These are phyloP conservation scores for Quercus glauca DNA, from an alignment of 306 rosid genomes.

Conservation along the genomic window DNA sequence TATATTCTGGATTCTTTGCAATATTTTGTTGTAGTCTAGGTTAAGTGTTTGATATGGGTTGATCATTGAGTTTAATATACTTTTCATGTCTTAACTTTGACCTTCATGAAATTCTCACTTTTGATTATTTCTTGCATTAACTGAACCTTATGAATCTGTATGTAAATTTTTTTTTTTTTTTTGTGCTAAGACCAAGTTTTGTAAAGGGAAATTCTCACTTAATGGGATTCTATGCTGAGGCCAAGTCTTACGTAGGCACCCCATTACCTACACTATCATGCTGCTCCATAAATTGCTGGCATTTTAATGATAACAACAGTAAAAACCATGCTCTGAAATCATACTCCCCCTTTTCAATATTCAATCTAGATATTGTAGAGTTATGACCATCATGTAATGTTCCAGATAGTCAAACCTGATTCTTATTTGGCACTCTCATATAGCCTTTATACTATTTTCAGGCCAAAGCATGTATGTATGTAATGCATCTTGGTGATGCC, in stretches of 20 bases:
- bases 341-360: background rate
- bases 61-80: background rate
- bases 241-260: too few species aligned
- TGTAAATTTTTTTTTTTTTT: too few species aligned
- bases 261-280: background rate
- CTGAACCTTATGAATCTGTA: background rate
- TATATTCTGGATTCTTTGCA: background rate
- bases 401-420: too few species aligned
- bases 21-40: background rate
- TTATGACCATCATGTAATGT: too few species aligned
- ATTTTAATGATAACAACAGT: background rate
- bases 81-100: background rate
- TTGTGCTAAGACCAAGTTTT: background rate
- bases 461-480: too few species aligned
- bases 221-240: too few species aligned
- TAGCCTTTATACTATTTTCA: too few species aligned
- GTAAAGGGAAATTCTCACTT: background rate
- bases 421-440: too few species aligned
- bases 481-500: too few species aligned
- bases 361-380: background rate
- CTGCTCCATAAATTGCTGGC: background rate
- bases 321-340: background rate
- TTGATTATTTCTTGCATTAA: background rate
- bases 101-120: background rate
- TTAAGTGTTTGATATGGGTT: background rate